Base-by-base conservation (phyloP, 116 monocot genomes). In the Trichopus zeylanicus region DNA sequence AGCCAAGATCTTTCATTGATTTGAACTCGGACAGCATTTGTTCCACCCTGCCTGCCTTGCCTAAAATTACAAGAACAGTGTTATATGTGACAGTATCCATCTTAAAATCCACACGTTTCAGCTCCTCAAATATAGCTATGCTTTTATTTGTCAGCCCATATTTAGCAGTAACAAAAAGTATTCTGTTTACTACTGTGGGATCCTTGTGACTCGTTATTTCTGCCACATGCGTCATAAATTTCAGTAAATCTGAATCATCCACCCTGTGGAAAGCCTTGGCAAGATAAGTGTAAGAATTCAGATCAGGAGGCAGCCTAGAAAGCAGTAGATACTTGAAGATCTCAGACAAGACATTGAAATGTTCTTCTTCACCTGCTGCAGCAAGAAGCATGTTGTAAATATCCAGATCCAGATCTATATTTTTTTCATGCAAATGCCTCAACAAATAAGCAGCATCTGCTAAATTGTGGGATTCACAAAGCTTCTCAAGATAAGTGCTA, bases 81-180 rank as follows among this genome's bases (percentile, higher is more conserved):
- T 88, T 88, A 52, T 84, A 88, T 70, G 84, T 84, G 26, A 84
- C 81, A 2, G 48, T 62, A 39, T 88, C 81, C 38, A 84, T 54
- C 39, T 70, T 81, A 31, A 53, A 35, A 19, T 48, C 35, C 24
- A 32, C 37, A 38, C 63, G 80, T 64, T 88, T 88, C 81, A 88
- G 42, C 39, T 66, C 75, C 55, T 76, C 72, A 61, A 74, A 88
- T 66, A 81, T 64, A 59, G 67, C 46, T 65, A 81, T 30, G 58
- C 71, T 62, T 66, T 69, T 83, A 32, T 73, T 58, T 42, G 68
- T 52, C 54, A 83, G 77, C 27, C 80, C 83, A 46, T 57, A 71
- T 34, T 75, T 69, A 42, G 73, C 83, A 11, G 68, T 51, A n/a
- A 53, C 7, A 27, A 80, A 83, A 58, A 88, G 62, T 39, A 88